A percentile compares a stretch with the other conserved stretches of the same genome.
Conservation (phyloP, 306 rosid genomes). For the cucumber (Cucumis sativus) region DNA sequence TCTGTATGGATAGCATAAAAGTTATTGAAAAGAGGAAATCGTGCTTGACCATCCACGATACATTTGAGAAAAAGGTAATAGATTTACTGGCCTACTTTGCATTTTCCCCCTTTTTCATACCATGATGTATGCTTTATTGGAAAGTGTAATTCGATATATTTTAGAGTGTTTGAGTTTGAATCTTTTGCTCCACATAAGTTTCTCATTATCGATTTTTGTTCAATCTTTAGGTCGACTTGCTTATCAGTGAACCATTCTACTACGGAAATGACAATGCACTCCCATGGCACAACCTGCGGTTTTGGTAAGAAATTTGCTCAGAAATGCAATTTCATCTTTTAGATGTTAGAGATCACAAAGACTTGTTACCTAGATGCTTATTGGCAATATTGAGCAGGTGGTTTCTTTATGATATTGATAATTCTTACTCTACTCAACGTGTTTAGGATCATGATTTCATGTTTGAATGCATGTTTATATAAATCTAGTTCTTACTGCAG, state of each 20-base stretch:
- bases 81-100: background rate
- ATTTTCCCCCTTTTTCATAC: background rate
- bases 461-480: background rate
- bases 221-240: conserved; percentile 52
- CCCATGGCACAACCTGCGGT: conserved; percentile 89
- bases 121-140: background rate
- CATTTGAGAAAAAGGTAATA: conserved; percentile 43
- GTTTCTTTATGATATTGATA: background rate
- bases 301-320: conserved; percentile 50
- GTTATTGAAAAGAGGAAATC: conserved; percentile 44
- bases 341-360: background rate
- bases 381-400: background rate
- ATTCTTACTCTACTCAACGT: background rate
- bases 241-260: conserved; percentile 85
- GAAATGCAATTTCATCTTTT: background rate
- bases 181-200: background rate
- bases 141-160: background rate
- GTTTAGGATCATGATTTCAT: background rate
- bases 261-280: conserved; percentile 62
- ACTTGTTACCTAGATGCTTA: background rate
- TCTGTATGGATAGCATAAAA: conserved; percentile 46
- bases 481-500: background rate
- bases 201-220: background rate
- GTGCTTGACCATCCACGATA: conserved; percentile 35
- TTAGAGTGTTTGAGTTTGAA: background rate